Percentiles rank a stretch among this genome's conserved stretches.
These are phyloP conservation scores for Plasmodium sp. DNA, from an alignment of 169 alveolate genomes.

Conservation along the genomic window DNA sequence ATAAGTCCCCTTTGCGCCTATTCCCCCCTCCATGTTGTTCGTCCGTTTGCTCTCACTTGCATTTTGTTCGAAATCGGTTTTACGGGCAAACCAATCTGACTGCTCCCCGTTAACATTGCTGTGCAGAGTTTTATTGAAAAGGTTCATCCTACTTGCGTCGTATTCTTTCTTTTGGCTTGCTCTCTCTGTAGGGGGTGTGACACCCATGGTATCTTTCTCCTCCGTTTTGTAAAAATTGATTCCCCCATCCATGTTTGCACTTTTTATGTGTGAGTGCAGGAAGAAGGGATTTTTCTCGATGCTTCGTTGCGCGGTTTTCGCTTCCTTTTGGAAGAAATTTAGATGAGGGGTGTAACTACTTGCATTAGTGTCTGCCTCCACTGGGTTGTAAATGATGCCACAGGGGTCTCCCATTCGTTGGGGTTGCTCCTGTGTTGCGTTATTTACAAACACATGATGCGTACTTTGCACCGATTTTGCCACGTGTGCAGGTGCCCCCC, in stretches of 20 bases:
- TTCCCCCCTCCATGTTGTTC: background rate
- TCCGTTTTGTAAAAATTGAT: background rate
- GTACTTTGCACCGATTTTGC: background rate
- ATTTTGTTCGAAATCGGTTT: background rate
- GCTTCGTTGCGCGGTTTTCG: background rate
- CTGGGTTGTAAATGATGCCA: background rate
- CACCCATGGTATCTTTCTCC: background rate
- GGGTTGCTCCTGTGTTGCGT: background rate
- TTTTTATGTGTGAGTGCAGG: background rate
- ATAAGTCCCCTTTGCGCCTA: background rate
- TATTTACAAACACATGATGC: background rate
- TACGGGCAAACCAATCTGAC: background rate
- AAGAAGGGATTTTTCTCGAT: slow-evolving; percentile 22
- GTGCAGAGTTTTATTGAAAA: background rate
- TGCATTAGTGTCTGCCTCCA: background rate
- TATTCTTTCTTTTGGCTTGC: background rate
- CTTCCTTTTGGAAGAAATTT: background rate
- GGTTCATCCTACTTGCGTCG: background rate
- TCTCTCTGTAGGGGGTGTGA: background rate
- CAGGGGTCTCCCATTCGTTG: background rate
- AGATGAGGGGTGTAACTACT: background rate
- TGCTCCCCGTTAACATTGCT: background rate
- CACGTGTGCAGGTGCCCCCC: background rate
- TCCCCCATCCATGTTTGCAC: background rate
- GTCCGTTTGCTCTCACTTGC: background rate